These are phyloP conservation scores for Hanseniaspora singularis DNA, from an alignment of 805 yeast species.

Conservation along the genomic window DNA sequence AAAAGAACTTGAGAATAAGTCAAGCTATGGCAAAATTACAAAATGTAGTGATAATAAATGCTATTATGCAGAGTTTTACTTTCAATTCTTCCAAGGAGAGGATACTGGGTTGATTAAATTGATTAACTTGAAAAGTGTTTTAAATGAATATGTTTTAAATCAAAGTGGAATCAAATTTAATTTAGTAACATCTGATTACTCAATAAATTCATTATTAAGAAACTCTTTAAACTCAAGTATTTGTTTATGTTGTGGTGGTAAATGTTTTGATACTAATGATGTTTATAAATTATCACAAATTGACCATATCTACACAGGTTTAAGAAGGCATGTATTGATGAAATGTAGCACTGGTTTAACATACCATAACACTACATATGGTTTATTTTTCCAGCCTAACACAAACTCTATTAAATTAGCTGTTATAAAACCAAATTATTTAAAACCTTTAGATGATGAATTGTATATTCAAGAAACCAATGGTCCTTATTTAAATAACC, in stretches of 20 bases:
- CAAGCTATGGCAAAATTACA: neutral
- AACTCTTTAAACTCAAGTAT: slow-evolving; percentile 35
- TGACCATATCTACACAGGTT: slow-evolving; percentile 18
- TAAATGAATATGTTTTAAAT: slow-evolving; percentile 31
- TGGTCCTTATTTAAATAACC: slow-evolving; percentile 49
- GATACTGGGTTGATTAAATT: slow-evolving; percentile 46
- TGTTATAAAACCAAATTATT: slow-evolving; percentile 9
- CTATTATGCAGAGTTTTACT: slow-evolving; percentile 8
- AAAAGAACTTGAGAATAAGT: neutral
- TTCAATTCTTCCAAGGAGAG: slow-evolving; percentile 24
- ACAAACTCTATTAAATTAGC: neutral
- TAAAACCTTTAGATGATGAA: neutral
- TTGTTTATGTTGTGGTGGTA: slow-evolving; percentile 37
- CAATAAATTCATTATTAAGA: slow-evolving; percentile 22
- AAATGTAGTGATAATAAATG: slow-evolving; percentile 2
- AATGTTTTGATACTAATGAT: slow-evolving; percentile 24
- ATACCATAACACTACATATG: slow-evolving; percentile 17
- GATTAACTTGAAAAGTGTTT: slow-evolving; percentile 40
- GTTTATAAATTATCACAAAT: slow-evolving; percentile 17
- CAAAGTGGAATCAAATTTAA: slow-evolving; percentile 23
- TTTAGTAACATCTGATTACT: slow-evolving; percentile 17
- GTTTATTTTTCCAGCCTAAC: slow-evolving; percentile 20
- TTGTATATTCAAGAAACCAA: neutral
- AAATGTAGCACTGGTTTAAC: slow-evolving; percentile 26
- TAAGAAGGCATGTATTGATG: slow-evolving; percentile 19